phyloP scores from a whole-genome alignment of 345 rosid species.

The Boechera divaricarpa region DNA sequence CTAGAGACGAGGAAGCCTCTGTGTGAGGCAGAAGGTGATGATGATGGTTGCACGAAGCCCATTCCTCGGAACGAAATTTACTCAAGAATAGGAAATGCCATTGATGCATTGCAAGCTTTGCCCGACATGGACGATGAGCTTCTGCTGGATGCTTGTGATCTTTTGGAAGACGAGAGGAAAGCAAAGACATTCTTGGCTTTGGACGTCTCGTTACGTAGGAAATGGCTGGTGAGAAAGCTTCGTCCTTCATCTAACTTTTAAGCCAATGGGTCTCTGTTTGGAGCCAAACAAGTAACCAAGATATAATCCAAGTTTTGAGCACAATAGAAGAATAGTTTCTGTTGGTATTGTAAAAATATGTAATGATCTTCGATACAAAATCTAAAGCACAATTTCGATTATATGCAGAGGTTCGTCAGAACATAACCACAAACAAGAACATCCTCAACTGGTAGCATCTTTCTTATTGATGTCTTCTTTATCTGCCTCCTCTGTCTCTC shows the following conservation, averaged over 20 bases:
- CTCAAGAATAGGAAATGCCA: constrained; percentile 51
- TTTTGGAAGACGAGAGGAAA: constrained; percentile 79
- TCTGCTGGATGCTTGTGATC: constrained; percentile 81
- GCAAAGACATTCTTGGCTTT: constrained; percentile 83
- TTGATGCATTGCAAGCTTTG: constrained; percentile 70
- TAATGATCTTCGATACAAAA: constrained; percentile 17
- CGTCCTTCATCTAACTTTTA: constrained; percentile 43
- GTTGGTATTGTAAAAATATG: constrained; percentile 27
- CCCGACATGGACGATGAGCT: constrained; percentile 76
- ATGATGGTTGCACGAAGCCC: constrained; percentile 18
- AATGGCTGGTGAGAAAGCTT: constrained; percentile 82
- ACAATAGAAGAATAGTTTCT: not conserved
- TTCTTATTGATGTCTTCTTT: constrained; percentile 70
- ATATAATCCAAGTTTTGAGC: not conserved
- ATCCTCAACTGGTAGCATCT: constrained; percentile 56
- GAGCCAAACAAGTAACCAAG: constrained; percentile 17
- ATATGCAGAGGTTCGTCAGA: constrained; percentile 15
- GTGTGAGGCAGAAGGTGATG: constrained; percentile 40
- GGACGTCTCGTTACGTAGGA: constrained; percentile 60
- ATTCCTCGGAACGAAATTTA: constrained; percentile 36
- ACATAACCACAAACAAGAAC: constrained; percentile 16
- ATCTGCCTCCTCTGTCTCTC: constrained; percentile 54
- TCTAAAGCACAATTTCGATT: constrained; percentile 6
- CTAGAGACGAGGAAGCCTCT: constrained; percentile 47
- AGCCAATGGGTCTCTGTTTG: not conserved